Percentiles rank a stretch among this genome's conserved stretches.
phyloP scores from a whole-genome alignment of 148 eudicot genomes.

The Nepenthes gracilis region DNA sequence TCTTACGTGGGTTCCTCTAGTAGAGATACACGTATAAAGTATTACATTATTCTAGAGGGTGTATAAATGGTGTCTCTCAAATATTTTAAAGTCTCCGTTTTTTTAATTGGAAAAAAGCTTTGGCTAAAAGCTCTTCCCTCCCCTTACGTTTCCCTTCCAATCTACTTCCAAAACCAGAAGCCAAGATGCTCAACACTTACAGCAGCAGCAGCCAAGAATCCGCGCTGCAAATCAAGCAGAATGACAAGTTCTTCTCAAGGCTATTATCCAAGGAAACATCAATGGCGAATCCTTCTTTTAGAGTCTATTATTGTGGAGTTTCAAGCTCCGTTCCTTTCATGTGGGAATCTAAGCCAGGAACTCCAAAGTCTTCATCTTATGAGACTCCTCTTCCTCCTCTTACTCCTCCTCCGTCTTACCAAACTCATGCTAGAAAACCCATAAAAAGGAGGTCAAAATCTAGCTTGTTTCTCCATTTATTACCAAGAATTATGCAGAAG shows the following conservation, averaged over 20 bases:
- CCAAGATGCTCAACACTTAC: conserved; percentile 1
- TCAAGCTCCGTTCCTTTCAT: conserved; percentile 52
- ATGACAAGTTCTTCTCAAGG: conserved; percentile 36
- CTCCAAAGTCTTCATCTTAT: conserved; percentile 50
- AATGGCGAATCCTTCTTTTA: conserved; percentile 34
- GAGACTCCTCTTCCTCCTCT: conserved; percentile 1
- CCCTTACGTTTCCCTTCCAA: too few relatives aligned
- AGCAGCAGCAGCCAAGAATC: not conserved
- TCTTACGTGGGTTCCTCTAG: too few relatives aligned
- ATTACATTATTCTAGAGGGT: too few relatives aligned
- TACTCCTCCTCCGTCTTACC: conserved; percentile 10
- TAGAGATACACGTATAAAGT: too few relatives aligned
- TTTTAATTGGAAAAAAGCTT: too few relatives aligned
- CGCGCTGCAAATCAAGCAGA: not conserved
- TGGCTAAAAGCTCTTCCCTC: too few relatives aligned
- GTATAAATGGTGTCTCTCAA: too few relatives aligned
- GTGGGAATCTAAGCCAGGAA: conserved; percentile 86
- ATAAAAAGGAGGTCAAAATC: not conserved
- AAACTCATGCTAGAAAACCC: not conserved
- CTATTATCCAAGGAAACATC: conserved; percentile 31
- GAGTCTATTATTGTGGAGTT: conserved; percentile 50
- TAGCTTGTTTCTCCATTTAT: conserved; percentile 8
- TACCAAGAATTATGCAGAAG: conserved; percentile 2
- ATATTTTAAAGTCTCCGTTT: too few relatives aligned
- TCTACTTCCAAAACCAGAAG: not conserved